Conservation (phyloP, 768 basidiomycete species). For the Mycena polygramma region DNA sequence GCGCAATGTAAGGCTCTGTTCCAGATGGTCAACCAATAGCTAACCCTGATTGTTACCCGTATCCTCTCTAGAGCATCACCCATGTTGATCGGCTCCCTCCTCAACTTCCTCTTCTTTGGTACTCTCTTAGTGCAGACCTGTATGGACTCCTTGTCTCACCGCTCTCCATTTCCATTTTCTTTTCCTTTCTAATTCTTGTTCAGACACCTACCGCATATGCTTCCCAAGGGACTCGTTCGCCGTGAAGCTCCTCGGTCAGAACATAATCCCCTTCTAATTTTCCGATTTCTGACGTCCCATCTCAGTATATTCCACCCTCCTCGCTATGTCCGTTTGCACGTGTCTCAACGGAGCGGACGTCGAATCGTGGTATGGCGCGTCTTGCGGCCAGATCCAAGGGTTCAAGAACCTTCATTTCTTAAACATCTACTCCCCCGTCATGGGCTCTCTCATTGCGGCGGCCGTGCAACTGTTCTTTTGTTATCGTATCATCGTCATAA, state of each 20-base stretch:
- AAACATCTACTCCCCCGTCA: constrained; percentile 16
- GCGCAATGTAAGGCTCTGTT: no score
- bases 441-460: constrained; percentile 27
- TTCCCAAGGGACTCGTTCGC: constrained; percentile 10
- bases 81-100: constrained; percentile 26
- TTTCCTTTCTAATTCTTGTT: background rate
- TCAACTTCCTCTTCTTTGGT: constrained; percentile 24
- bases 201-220: constrained; percentile 24
- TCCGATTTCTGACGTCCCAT: no score
- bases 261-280: background rate
- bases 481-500: constrained; percentile 21
- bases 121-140: constrained; percentile 22
- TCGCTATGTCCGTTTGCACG: constrained; percentile 6
- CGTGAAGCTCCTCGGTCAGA: constrained; percentile 16
- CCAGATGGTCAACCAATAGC: no score
- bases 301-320: constrained; percentile 29
- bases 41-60: no score
- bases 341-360: constrained; percentile 23
- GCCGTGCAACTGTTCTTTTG: constrained; percentile 28
- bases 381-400: constrained; percentile 15
- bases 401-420: constrained; percentile 1
- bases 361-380: constrained; percentile 14
- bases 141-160: background rate
- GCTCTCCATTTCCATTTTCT: no score
- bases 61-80: constrained; percentile 13